phyloP scores from a whole-genome alignment of 164 flowering plant genomes.

The grape (Vitis vinifera) region ASM3070453v1 NC_081817.1:1140501-1141000 shows the following conservation, averaged over 20 bases:
- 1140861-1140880: constrained; percentile 58
- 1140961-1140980: constrained; percentile 24
- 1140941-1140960: constrained; percentile 42
- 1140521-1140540: constrained; percentile 44
- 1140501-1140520: constrained; percentile 61
- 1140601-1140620: constrained; percentile 43
- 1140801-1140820: constrained; percentile 50
- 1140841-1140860: constrained; percentile 41
- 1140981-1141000: constrained; percentile 13
- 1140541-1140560: constrained; percentile 56
- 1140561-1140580: constrained; percentile 57
- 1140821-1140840: constrained; percentile 53
- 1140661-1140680: constrained; percentile 56
- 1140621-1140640: constrained; percentile 53
- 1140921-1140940: constrained; percentile 45
- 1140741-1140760: constrained; percentile 49
- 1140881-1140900: constrained; percentile 47
- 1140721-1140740: constrained; percentile 54
- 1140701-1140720: constrained; percentile 45
- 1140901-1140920: constrained; percentile 39
- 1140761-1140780: constrained; percentile 48
- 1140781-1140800: constrained; percentile 48
- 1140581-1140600: constrained; percentile 39
- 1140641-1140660: constrained; percentile 55
- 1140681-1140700: constrained; percentile 55